A percentile compares a stretch with the other conserved stretches of the same genome.
Evolutionary conservation across 768 basidiomycete genomes (phyloP).

Genomic region (Phanerodontia chrysosporium): DNA sequence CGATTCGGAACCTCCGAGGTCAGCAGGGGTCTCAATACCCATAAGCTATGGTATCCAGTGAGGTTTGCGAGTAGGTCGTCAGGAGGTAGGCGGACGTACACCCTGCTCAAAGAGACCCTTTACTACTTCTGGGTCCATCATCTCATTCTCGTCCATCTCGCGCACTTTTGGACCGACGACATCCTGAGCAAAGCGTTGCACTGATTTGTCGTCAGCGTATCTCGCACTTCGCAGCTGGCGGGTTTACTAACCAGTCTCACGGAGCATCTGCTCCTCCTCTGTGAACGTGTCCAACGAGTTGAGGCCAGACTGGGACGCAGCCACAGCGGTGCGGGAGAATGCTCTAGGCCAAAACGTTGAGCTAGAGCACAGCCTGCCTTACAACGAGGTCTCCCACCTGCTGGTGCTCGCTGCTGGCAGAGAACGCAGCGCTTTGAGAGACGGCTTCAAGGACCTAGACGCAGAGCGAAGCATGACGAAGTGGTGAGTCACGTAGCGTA

Average conservation of each 20-base stretch:
- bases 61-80: neutral
- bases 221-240: neutral
- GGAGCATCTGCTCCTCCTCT: conserved; percentile 91
- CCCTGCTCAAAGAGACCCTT: conserved; percentile 93
- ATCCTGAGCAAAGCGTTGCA: conserved; percentile 84
- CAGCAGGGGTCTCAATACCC: conserved; percentile 90
- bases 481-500: neutral
- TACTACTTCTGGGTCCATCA: conserved; percentile 86
- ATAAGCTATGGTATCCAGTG: conserved; percentile 74
- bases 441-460: conserved; percentile 2
- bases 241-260: conserved; percentile 81
- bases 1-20: conserved; percentile 81
- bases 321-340: conserved; percentile 17
- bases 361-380: neutral
- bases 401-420: neutral
- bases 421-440: neutral
- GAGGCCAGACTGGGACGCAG: conserved; percentile 14
- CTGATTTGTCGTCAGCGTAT: conserved; percentile 33
- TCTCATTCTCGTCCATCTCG: conserved; percentile 98
- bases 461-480: conserved; percentile 6
- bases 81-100: conserved; percentile 39
- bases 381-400: neutral
- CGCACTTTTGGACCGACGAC: conserved; percentile 87
- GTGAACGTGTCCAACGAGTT: conserved; percentile 80
- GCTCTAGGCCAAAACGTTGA: conserved; percentile 7